These are phyloP conservation scores for Neonectria punicea DNA, from an alignment of 2,329 filamentous ascomycete genomes.

Conservation along the genomic window DNA sequence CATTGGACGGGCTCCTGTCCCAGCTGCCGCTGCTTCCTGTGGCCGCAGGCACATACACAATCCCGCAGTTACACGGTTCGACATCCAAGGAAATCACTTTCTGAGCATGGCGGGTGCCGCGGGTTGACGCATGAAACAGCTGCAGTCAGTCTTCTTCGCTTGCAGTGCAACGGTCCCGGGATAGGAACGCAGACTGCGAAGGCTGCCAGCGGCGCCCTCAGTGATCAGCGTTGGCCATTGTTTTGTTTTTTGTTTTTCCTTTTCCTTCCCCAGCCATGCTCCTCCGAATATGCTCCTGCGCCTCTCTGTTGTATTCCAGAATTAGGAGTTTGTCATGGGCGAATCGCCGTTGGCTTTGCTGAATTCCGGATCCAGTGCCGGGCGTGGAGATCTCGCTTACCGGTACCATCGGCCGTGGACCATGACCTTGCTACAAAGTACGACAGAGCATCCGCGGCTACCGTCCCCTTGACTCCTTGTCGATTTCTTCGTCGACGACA, in stretches of 20 bases:
- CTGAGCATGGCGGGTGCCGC: conserved; percentile 21
- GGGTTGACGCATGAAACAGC: conserved; percentile 22
- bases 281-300: background rate
- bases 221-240: conserved; percentile 11
- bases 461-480: background rate
- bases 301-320: conserved; percentile 10
- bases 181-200: background rate
- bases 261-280: conserved; percentile 3
- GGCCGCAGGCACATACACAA: conserved; percentile 7
- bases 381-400: conserved; percentile 18
- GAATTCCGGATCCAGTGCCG: conserved; percentile 16
- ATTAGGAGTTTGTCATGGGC: conserved; percentile 7
- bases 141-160: conserved; percentile 9
- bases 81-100: conserved; percentile 2
- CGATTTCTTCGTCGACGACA: conserved; percentile 1
- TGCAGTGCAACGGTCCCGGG: conserved; percentile 18
- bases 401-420: conserved; percentile 1
- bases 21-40: conserved; percentile 15
- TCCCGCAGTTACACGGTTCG: conserved; percentile 16
- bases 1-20: conserved; percentile 28
- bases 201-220: conserved; percentile 20
- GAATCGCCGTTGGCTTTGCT: conserved; percentile 8
- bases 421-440: background rate
- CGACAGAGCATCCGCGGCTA: background rate
- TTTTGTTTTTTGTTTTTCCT: background rate